A percentile compares a stretch with the other conserved stretches of the same genome.
Evolutionary conservation across 2,329 filamentous ascomycete genomes (phyloP).

Genomic region (Sordariomycetes sp.): DNA sequence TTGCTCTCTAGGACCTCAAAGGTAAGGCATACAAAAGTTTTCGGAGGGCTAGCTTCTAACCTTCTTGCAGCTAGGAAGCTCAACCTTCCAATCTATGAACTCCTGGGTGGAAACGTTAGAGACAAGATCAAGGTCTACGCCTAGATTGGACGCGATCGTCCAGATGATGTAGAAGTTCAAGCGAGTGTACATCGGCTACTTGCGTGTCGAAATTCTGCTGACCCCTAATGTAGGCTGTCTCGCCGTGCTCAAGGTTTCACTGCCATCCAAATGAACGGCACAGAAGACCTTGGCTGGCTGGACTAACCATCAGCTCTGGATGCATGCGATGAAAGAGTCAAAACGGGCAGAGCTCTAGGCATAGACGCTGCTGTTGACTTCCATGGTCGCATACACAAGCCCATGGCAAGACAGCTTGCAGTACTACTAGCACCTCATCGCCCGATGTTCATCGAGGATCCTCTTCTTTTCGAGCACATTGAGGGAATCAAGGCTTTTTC

Average conservation of each 20-base stretch:
- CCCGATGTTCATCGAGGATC: constrained; percentile 7
- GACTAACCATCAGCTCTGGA: constrained; percentile 56
- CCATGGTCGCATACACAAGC: neutral
- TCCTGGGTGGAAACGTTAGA: constrained; percentile 63
- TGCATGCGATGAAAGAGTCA: constrained; percentile 51
- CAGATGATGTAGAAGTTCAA: constrained; percentile 48
- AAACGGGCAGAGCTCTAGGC: constrained; percentile 53
- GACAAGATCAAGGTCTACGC: constrained; percentile 60
- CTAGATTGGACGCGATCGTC: constrained; percentile 67
- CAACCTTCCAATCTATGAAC: constrained; percentile 56
- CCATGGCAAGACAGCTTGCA: constrained; percentile 1
- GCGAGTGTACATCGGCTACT: no score
- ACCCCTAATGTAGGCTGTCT: constrained; percentile 27
- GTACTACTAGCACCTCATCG: neutral
- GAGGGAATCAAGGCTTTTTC: constrained; percentile 7
- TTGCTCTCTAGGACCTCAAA: constrained; percentile 71
- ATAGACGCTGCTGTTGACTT: constrained; percentile 37
- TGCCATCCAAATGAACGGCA: constrained; percentile 68
- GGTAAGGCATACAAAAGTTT: constrained; percentile 12
- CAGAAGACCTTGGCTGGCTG: constrained; percentile 63
- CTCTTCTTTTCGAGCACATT: constrained; percentile 6
- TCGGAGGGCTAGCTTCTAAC: neutral
- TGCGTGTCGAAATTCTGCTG: accelerated
- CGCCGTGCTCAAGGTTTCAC: constrained; percentile 49
- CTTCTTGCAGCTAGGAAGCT: constrained; percentile 23